Conservation (phyloP, 2,329 filamentous ascomycete genomes). For the Epichloe sp. region DNA sequence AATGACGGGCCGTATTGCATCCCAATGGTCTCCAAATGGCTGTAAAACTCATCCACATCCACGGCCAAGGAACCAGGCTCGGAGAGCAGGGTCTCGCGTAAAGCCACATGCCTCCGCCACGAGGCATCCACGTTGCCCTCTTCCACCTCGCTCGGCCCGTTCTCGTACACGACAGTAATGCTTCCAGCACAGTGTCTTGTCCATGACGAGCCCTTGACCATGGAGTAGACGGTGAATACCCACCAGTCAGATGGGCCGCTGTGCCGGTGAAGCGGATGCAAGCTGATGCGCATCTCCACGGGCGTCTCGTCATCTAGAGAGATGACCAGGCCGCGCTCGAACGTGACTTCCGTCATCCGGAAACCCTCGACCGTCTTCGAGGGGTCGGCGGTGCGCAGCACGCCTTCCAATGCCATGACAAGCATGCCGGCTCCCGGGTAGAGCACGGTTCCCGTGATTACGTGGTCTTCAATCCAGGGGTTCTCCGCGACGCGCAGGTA, state of each 20-base stretch:
- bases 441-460: constrained; percentile 16
- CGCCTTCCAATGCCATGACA: constrained; percentile 18
- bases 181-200: neutral
- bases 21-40: constrained; percentile 12
- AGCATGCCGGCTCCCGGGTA: constrained; percentile 24
- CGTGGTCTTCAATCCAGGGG: constrained; percentile 22
- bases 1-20: constrained; percentile 8
- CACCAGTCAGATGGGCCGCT: neutral
- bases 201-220: neutral
- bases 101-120: too few species aligned
- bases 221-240: neutral
- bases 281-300: neutral
- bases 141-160: neutral
- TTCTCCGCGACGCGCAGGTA: constrained; percentile 16
- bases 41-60: constrained; percentile 11
- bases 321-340: neutral
- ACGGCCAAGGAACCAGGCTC: constrained; percentile 5
- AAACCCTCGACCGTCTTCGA: neutral
- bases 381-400: neutral
- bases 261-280: neutral
- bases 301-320: neutral
- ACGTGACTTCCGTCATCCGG: constrained; percentile 7
- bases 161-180: constrained; percentile 4
- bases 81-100: neutral
- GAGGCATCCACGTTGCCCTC: too few species aligned